Base-by-base conservation (phyloP, 805 yeast genomes). In the Schizosaccharomyces cryophilus region DNA sequence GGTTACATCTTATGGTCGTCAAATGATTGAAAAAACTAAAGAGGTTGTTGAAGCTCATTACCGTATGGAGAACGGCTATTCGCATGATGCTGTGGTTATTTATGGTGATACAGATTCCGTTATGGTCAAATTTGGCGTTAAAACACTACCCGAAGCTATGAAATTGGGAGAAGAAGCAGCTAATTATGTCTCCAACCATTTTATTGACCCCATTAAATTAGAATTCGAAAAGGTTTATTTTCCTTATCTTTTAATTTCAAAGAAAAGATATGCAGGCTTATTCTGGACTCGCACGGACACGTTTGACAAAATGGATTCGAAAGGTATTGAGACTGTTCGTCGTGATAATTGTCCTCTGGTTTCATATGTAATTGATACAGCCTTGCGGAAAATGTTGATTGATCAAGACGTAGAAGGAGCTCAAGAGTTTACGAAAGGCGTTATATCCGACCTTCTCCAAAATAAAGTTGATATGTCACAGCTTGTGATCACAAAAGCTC, bases 61-160 rank as follows among this genome's bases (percentile, higher is more conserved):
- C 68, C 78, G 81, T 11, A 83, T 81, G n/a, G 80, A 79, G 62
- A 87, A 90, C 70, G 97, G 97, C 1, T 84, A 76, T 67, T 77
- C 79, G n/a, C 82, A 77, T 68, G 95, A 93, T 73, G 83, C 97
- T 0, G 79, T 84, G 65, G 98, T 93, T 64, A 84, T 93, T 51
- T 93, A 93, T 69, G 99, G 99, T 76, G 99, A 93, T 72, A 93
- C 99, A 0, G 99, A 93, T 78, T 94, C 98, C 7, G 99, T 93
- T 19, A 94, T 93, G 98, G 96, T 93, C 55, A 89, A 87, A 69
- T 93, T 93, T 74, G 99, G 99, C 1, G 80, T 82, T 40, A 74
- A 75, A 9, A 95, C 87, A 68, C 71, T 90, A 64, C 82, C 77
- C 61, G 84, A 84, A 38, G 86, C 95, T 65, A 94, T 93, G 98